These are phyloP conservation scores for Alternaria ventricosa DNA, from an alignment of 2,329 filamentous ascomycete genomes.

Conservation along the genomic window DNA sequence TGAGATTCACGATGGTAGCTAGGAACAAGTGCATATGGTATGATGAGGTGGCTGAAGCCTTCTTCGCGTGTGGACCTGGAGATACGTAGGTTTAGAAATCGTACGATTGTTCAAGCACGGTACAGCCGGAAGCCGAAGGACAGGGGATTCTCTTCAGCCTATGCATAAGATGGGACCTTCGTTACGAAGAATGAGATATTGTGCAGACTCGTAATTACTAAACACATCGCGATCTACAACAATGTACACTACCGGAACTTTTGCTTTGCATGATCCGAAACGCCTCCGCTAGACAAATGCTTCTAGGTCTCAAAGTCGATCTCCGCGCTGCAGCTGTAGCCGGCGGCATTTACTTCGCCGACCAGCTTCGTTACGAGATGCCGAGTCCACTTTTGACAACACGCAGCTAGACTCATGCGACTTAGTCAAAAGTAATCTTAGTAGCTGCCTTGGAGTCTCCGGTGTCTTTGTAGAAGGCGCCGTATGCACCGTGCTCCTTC, in stretches of 20 bases:
- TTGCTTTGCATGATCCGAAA: conserved; percentile 26
- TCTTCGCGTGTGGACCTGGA: background rate
- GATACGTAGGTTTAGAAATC: background rate
- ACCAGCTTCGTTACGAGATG: conserved; percentile 11
- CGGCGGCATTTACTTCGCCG: conserved; percentile 24
- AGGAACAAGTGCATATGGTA: background rate
- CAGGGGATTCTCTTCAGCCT: background rate
- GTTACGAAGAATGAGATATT: background rate
- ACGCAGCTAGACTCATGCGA: conserved; percentile 1
- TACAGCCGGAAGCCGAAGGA: background rate
- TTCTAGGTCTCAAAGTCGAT: conserved; percentile 12
- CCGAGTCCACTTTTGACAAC: conserved; percentile 3
- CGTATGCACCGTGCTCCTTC: conserved; percentile 95
- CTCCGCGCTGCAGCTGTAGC: conserved; percentile 24
- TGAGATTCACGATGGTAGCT: background rate
- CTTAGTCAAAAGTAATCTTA: conserved; percentile 85
- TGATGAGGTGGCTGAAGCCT: background rate
- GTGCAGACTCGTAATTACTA: background rate
- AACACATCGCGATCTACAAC: conserved; percentile 6
- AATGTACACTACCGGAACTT: conserved; percentile 9
- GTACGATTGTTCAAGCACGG: background rate
- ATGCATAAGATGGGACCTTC: background rate
- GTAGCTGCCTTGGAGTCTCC: conserved; percentile 83
- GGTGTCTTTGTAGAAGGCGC: conserved; percentile 92
- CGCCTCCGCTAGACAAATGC: conserved; percentile 31